A percentile compares a stretch with the other conserved stretches of the same genome.
Evolutionary conservation across 2,329 filamentous ascomycete genomes (phyloP).

Genomic region (Reticulascus tulasneorum): DNA sequence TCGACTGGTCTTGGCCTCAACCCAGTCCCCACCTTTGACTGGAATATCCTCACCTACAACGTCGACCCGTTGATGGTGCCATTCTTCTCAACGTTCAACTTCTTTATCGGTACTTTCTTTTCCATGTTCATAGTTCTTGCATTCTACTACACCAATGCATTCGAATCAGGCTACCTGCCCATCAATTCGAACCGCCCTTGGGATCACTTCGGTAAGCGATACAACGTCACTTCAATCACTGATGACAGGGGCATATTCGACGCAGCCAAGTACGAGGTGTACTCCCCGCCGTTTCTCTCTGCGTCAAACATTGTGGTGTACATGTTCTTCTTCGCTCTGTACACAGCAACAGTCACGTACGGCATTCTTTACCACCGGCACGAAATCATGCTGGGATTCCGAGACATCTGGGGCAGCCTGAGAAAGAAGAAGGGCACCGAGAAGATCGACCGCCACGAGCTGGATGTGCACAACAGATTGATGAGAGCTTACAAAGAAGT

Average conservation of each 20-base stretch:
- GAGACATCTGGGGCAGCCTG: slow-evolving; percentile 41
- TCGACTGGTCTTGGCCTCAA: slow-evolving; percentile 26
- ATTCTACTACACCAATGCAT: slow-evolving; percentile 57
- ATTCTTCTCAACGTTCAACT: slow-evolving; percentile 59
- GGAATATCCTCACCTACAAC: slow-evolving; percentile 20
- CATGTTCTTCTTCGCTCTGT: slow-evolving; percentile 52
- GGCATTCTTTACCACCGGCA: slow-evolving; percentile 48
- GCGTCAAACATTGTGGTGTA: slow-evolving; percentile 49
- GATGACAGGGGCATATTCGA: slow-evolving; percentile 42
- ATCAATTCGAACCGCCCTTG: slow-evolving; percentile 50
- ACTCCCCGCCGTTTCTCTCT: slow-evolving; percentile 48
- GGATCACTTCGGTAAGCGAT: slow-evolving; percentile 43
- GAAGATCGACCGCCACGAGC: slow-evolving; percentile 27
- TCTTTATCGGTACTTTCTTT: slow-evolving; percentile 52
- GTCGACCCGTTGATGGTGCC: slow-evolving; percentile 43
- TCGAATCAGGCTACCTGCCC: slow-evolving; percentile 51
- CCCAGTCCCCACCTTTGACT: slow-evolving; percentile 25
- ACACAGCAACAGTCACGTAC: slow-evolving; percentile 48
- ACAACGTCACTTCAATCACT: slow-evolving; percentile 41
- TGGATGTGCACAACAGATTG: slow-evolving; percentile 45
- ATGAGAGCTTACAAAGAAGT: slow-evolving; percentile 43
- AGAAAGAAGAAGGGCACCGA: slow-evolving; percentile 34
- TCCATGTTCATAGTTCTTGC: slow-evolving; percentile 51
- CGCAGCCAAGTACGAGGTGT: slow-evolving; percentile 39
- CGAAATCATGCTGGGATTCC: slow-evolving; percentile 47